Evolutionary conservation across 2,329 filamentous ascomycete genomes (phyloP), one percentile per base, ranked within the genome.

Genomic region (Exophiala sp.): DNA sequence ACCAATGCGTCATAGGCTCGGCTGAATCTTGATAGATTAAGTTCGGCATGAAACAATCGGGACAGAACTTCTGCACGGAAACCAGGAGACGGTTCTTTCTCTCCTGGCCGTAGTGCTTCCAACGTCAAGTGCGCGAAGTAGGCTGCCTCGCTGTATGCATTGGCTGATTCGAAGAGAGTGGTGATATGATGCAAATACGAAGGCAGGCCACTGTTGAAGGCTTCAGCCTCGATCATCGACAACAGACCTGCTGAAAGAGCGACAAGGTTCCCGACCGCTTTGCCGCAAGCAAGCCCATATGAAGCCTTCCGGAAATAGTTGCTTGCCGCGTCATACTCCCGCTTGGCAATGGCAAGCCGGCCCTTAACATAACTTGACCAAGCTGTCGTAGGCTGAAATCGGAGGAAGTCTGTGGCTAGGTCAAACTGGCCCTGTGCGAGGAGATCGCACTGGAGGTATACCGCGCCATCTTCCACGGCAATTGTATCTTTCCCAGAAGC

Each of bases 101-200:
- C 55, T 50, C 66, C 64, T 18, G 65, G 62, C 24, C 65, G 62
- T 29, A 71, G 58, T 24, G 86, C 85, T 61, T 88, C 82, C 35
- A 94, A 72, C 4, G 86, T 83, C 19, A 90, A 72, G 32, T 81
- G 79, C 32, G 87, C 83, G 71, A 95, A 96, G 58, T 95, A 87
- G 4, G 88, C 79, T 34, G 94, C 87, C 62, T 85, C 86, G 1
- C 86, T 85, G 66, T 86, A 87, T 0, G 84, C 82, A 59, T 83
- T 85, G 37, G 81, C 78, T 59, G 79, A 80, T 65, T 96, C 90
- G 63, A 86, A 97, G 1, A 98, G 75, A 16, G 81, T 77, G 10
- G 90, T 79, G 43, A 97, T 79, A 65, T 98, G 93, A 35, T 84
- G 81, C 66, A 94, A 94, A 69, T 96, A 98, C 56, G 80, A 82